A percentile compares a stretch with the other conserved stretches of the same genome.
phyloP scores from a whole-genome alignment of 345 rosid species.

The Camelina neglecta region DNA sequence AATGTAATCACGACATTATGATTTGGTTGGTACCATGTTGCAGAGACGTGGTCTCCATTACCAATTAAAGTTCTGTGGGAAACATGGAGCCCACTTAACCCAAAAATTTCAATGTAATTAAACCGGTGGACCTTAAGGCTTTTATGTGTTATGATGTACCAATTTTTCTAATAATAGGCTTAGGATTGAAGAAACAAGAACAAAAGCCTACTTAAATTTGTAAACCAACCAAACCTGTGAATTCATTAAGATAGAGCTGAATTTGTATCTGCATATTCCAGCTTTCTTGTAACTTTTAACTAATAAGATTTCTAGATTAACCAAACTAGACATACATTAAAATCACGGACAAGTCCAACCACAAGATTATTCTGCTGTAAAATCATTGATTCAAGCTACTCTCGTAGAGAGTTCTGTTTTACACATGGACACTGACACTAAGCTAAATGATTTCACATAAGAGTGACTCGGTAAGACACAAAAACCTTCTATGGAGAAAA shows the following conservation, averaged over 20 bases:
- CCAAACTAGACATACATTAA: neutral
- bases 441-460: constrained; percentile 27
- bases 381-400: constrained; percentile 11
- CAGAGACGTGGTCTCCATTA: constrained; percentile 43
- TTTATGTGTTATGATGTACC: neutral
- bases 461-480: constrained; percentile 21
- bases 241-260: neutral
- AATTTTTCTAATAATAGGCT: neutral
- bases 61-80: constrained; percentile 1
- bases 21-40: constrained; percentile 48
- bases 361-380: neutral
- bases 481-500: neutral
- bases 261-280: neutral
- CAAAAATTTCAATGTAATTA: neutral
- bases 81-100: constrained; percentile 44
- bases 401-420: constrained; percentile 18
- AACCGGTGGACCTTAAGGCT: neutral
- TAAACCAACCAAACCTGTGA: neutral
- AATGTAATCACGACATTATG: constrained; percentile 11
- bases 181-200: constrained; percentile 5
- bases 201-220: neutral
- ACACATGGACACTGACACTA: constrained; percentile 27
- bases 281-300: neutral
- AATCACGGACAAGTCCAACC: constrained; percentile 5
- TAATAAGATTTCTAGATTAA: neutral